Evolutionary conservation across 2,329 filamentous ascomycete genomes (phyloP), one percentile per base, ranked within the genome.

Genomic region (Penicillium sp.): DNA sequence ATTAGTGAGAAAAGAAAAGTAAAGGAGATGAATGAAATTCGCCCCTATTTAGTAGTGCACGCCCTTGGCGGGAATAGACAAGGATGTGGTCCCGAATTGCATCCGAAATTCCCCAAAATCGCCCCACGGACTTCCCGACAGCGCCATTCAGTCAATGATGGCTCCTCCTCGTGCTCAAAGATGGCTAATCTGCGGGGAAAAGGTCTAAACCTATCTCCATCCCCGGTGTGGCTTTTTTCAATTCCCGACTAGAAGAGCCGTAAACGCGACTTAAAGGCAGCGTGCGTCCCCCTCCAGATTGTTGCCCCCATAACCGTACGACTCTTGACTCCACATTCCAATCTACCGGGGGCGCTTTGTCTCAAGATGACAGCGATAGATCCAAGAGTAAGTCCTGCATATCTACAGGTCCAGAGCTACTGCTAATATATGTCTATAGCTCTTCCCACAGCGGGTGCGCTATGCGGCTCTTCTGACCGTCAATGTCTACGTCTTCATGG

Each of bases 401-500:
- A 21, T 6, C 31, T 16, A 9, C 12, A 42, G 23, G 29, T 44
- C 39, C 24, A n/a, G 18, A 21, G 15, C 16, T n/a, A 26, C 46
- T 31, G 46, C 54, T 57, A 48, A 57, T 12, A 2, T 12, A 23
- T 28, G 1, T n/a, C 33, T 23, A n/a, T 34, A 64, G 62, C 53
- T 62, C 13, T 62, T 57, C 50, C 62, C 62, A 2, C 55, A 57
- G 33, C 54, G 62, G 51, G 62, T 66, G 31, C 57, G 60, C 13
- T 62, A 62, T 53, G 53, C 57, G 15, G 63, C 63, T 18, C 62
- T 68, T 18, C 49, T 65, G n/a, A 65, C 60, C 4, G 61, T 66
- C 33, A 64, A 64, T 41, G 36, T 66, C 2, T 65, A 59, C 39
- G 63, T 67, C 15, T 68, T 68, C 26, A 57, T 67, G 57, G 64